Percentiles rank a stretch among this genome's conserved stretches.
Evolutionary conservation across 306 rosid species (phyloP).

Genomic region (Inga laurina): DNA sequence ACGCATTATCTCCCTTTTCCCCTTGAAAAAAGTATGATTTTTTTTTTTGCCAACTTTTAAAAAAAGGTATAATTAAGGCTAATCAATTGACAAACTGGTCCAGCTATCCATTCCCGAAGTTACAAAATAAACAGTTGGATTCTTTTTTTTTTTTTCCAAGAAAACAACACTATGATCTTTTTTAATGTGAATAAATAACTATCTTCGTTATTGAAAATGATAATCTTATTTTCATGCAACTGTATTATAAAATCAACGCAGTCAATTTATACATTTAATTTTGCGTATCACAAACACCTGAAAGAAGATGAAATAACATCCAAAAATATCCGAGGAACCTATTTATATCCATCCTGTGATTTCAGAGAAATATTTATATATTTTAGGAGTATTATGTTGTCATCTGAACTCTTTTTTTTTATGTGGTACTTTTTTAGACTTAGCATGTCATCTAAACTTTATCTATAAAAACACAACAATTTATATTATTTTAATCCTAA

Average conservation of each 20-base stretch:
- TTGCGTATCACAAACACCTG: neutral
- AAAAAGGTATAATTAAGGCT: neutral
- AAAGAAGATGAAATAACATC: neutral
- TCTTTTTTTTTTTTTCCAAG: too few species aligned
- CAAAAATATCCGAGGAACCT: neutral
- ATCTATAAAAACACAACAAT: too few species aligned
- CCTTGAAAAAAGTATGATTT: too few species aligned
- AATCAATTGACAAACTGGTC: neutral
- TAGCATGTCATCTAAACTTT: too few species aligned
- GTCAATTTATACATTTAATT: neutral
- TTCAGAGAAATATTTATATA: too few species aligned
- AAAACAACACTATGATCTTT: neutral
- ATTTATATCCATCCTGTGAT: too few species aligned
- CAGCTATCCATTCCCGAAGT: neutral
- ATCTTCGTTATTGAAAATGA: neutral
- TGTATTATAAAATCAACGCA: neutral
- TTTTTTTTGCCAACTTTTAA: too few species aligned
- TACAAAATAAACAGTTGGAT: neutral
- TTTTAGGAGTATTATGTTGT: too few species aligned
- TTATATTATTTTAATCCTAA: too few species aligned
- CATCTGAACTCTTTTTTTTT: too few species aligned
- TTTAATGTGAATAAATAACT: neutral
- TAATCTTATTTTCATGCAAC: neutral
- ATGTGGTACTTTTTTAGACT: fast-evolving
- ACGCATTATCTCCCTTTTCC: too few species aligned